These are phyloP conservation scores for Talaromyces sp. DNA, from an alignment of 2,329 filamentous ascomycete species.

Conservation along the genomic window DNA sequence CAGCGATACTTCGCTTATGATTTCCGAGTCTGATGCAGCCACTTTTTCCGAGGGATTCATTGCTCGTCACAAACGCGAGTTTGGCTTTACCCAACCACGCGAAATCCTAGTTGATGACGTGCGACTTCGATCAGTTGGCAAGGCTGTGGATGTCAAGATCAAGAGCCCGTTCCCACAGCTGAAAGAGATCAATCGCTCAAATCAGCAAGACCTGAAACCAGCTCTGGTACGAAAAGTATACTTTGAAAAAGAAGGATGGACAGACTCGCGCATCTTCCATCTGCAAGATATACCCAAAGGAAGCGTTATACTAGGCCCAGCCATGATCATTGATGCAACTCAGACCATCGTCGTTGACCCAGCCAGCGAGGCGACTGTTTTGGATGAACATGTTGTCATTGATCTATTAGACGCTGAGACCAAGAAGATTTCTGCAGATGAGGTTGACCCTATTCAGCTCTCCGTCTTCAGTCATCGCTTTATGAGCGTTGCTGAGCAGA, in stretches of 20 bases:
- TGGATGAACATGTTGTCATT: conserved; percentile 85
- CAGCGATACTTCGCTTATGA: conserved; percentile 44
- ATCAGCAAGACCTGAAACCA: conserved; percentile 21
- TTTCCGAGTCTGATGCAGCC: conserved; percentile 33
- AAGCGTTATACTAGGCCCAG: conserved; percentile 30
- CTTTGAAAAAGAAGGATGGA: conserved; percentile 28
- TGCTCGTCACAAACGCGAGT: conserved; percentile 39
- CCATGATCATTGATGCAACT: conserved; percentile 60
- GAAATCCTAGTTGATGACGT: conserved; percentile 42
- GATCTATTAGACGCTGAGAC: conserved; percentile 62
- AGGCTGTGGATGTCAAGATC: conserved; percentile 15
- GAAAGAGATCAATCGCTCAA: conserved; percentile 19
- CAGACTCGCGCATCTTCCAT: conserved; percentile 27
- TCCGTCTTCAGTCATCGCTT: conserved; percentile 57
- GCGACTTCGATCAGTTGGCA: conserved; percentile 34
- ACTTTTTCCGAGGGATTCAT: conserved; percentile 40
- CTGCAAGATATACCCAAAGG: conserved; percentile 25
- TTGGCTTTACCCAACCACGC: conserved; percentile 40
- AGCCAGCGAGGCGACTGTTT: conserved; percentile 68
- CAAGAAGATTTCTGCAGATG: conserved; percentile 29
- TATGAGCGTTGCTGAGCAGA: conserved; percentile 60
- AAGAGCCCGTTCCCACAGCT: conserved; percentile 21
- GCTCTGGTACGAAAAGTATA: conserved; percentile 25
- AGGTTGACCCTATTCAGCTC: conserved; percentile 51
- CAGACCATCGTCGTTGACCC: conserved; percentile 92